Evolutionary conservation across 345 rosid species (phyloP), one percentile per base, ranked within the genome.

Genomic region (Geranium brycei): DNA sequence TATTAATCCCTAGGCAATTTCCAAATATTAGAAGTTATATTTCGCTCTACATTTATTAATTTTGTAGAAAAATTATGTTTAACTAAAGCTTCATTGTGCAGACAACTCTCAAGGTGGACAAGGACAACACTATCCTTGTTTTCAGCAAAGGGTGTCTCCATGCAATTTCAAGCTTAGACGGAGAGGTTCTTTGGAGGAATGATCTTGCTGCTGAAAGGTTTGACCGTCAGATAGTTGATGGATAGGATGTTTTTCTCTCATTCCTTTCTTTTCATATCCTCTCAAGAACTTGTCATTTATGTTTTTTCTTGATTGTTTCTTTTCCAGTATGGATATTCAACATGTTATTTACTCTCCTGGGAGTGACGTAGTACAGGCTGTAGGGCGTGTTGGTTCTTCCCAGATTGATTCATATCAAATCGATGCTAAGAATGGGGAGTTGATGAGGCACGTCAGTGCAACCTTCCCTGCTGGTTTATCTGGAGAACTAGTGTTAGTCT

Each of bases 111-210:
- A 85, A 79, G 82, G 78, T 72, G 77, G 92, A 82, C 66, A 88
- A 82, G 84, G 95, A 88, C 77, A 80, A 73, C 47, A 53, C 73
- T 31, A 72, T 87, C 66, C 57, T 87, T 65, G 88, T 89, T 65
- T 84, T 85, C 31, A 74, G 87, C 60, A 79, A 77, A 75, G 95
- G 97, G 66, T 77, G 79, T 69, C 85, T 95, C 67, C 86, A 81
- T 79, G 95, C 95, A 70, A 73, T 95, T 75, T 95, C 97, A 77
- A 82, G 91, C 71, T 13, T 78, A 66, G 91, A 87, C 75, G 97
- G 99, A 19, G 96, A 87, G 71, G 60, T 91, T 73, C 78, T 95
- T 58, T 95, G 99, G 99, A 83, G 77, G 77, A 83, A 76, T 77
- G 97, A 95, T 75, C 81, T 88, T 76, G 74, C 81, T 17, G 77